Evolutionary conservation across 768 basidiomycete genomes (phyloP), one percentile per base, ranked within the genome.

Genomic region (Gymnopilus dilepis): DNA sequence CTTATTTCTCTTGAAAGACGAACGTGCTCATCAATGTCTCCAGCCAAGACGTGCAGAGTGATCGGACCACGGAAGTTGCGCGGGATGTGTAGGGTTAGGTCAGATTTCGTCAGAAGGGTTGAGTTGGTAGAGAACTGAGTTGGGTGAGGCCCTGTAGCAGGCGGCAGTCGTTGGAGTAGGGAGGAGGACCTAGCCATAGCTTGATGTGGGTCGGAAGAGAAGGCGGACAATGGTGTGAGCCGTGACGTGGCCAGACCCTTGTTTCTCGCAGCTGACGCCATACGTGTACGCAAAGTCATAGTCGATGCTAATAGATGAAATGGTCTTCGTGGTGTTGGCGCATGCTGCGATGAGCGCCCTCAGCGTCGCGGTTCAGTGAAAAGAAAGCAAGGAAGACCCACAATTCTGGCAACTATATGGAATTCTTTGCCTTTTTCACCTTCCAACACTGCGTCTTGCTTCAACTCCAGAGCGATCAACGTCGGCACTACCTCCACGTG

Each of bases 11-110:
- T 58, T 6, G 78, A 79, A 8, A 80, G 72, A 8, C 67, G 65
- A 4, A 79, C 68, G 56, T 76, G 79, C 9, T 63, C 68, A 40
- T 76, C 77, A 22, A 80, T 69, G 61, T 79, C 72, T 5, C 78
- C 79, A 0, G 70, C 73, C n/a, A 69, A 69, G 37, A 81, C 71
- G 55, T 69, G 65, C 22, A 81, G 67, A 0, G 73, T 76, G 17
- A 80, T 66, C 2, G 78, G 75, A 0, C 81, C 82, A 43, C 73
- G 75, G 69, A 81, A 80, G 8, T 80, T 77, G 17, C 70, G 70
- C 24, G 82, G 82, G 12, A 83, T 71, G 37, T 78, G 73, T 7
- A 83, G 69, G 1, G 61, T 64, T 19, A 72, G 38, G 28, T 69
- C 63, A 5, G 71, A 66, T 52, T 50, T 62, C 5, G 59, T 60